A percentile compares a stretch with the other conserved stretches of the same genome.
Evolutionary conservation across 2,329 filamentous ascomycete species (phyloP).

Genomic region (Gremmenia infestans): DNA sequence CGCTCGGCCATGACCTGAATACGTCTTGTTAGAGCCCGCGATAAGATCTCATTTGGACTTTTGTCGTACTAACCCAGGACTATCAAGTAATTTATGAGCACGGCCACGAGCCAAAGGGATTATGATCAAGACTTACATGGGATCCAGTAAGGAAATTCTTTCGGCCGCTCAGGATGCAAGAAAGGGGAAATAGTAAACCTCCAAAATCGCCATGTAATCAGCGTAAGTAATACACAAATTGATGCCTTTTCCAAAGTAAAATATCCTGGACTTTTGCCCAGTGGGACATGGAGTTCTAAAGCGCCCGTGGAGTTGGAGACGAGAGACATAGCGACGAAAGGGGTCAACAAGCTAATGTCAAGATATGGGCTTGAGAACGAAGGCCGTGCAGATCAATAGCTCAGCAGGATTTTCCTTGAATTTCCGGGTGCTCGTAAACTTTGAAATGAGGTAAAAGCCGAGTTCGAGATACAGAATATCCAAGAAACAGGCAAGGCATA

Average conservation of each 20-base stretch:
- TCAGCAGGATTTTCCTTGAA: no score
- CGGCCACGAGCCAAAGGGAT: background rate
- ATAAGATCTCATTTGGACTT: no score
- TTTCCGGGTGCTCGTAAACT: no score
- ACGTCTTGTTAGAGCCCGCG: background rate
- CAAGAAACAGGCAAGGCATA: no score
- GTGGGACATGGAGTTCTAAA: no score
- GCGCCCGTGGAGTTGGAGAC: no score
- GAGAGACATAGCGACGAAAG: no score
- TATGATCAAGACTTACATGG: background rate
- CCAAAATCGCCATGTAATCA: constrained; percentile 1
- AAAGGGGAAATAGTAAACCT: constrained; percentile 2
- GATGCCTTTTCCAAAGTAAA: background rate
- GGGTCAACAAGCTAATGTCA: no score
- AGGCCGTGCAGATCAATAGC: no score
- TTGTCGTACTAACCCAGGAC: background rate
- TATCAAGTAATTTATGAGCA: background rate
- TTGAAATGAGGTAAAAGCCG: no score
- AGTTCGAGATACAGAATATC: no score
- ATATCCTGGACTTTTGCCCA: background rate
- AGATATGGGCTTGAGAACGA: no score
- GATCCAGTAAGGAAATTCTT: constrained; percentile 6
- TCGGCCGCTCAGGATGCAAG: constrained; percentile 1
- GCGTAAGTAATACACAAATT: background rate
- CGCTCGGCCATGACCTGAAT: background rate